Base-by-base conservation (phyloP, 2,329 filamentous ascomycete genomes). In the Daldinia sp. region DNA sequence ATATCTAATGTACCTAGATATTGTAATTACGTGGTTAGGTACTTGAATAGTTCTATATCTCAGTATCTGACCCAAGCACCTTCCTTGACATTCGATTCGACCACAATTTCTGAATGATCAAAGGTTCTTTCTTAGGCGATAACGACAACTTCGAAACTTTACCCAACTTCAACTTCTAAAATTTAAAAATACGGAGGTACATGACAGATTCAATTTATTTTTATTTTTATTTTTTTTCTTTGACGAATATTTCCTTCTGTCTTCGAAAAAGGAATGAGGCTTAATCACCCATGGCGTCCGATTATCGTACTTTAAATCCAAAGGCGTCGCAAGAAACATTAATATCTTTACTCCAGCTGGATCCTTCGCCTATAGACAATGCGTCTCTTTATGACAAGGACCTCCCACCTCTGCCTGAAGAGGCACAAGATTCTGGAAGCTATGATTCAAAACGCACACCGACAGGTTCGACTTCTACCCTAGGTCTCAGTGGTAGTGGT, bases 351-450 rank as follows among this genome's bases (percentile, higher is more conserved):
- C 86, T 91, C 58, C 89, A 95, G 77, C 84, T 98, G 69, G 94
- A 97, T 60, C 94, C 94, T 3, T 89, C 90, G 23, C 94, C 94
- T 0, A 93, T 97, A 48, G 91, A 87, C 28, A 80, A 80, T 41
- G 80, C 82, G 1, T 75, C 90, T 18, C 79, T 81, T 65, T 73
- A 79, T 53, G 85, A 89, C 66, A 84, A 86, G 63, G 86, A 83
- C 23, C 78, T 82, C 37, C 78, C 77, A 30, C 77, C 79, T 62
- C 76, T 82, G 35, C 79, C 79, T 2, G 78, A 80, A 7, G 80
- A 83, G 15, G 73, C 74, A n/a, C 63, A 74, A 20, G 78, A 79
- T 15, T 74, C 73, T 61, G 78, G 79, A 42, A 71, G 70, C 20
- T 73, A 74, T 18, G 75, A 78, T 18, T 71, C 77, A 65, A 80